phyloP scores from a whole-genome alignment of 306 rosid species.

The Sophora flavescens region DNA sequence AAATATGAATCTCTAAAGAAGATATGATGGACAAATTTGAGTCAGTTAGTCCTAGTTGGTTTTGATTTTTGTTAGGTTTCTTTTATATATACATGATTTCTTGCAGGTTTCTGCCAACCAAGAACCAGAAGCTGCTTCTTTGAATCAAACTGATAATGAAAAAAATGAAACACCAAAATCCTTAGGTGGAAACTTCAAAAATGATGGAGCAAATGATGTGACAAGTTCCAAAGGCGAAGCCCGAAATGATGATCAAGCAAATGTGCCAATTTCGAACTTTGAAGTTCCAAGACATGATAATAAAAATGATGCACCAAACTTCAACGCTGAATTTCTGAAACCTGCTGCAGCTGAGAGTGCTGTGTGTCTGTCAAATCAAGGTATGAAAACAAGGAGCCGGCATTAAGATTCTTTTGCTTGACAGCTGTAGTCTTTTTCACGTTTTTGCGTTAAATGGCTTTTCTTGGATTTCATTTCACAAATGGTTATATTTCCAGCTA shows the following conservation, averaged over 20 bases:
- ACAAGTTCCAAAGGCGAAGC: constrained; percentile 46
- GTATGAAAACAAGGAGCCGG: constrained; percentile 50
- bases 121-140: constrained; percentile 53
- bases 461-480: neutral
- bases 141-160: constrained; percentile 49
- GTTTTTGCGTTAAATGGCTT: constrained; percentile 18
- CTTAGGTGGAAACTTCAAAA: constrained; percentile 46
- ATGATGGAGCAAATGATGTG: constrained; percentile 45
- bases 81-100: constrained; percentile 33
- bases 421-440: neutral
- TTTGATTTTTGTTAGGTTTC: constrained; percentile 3
- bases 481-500: constrained; percentile 4
- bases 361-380: constrained; percentile 59
- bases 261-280: constrained; percentile 39
- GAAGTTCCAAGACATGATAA: constrained; percentile 52
- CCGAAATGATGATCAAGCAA: constrained; percentile 43
- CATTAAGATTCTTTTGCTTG: constrained; percentile 11
- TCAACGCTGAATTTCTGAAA: constrained; percentile 45
- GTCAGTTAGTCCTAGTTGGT: constrained; percentile 23
- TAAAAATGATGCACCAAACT: constrained; percentile 48
- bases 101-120: constrained; percentile 63
- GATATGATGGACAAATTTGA: constrained; percentile 27
- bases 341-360: constrained; percentile 54
- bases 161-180: constrained; percentile 45
- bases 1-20: constrained; percentile 13